Evolutionary conservation across 1,284 basidiomycete species (phyloP), one percentile per base, ranked within the genome.

Genomic region (Moesziomyces antarcticus): DNA sequence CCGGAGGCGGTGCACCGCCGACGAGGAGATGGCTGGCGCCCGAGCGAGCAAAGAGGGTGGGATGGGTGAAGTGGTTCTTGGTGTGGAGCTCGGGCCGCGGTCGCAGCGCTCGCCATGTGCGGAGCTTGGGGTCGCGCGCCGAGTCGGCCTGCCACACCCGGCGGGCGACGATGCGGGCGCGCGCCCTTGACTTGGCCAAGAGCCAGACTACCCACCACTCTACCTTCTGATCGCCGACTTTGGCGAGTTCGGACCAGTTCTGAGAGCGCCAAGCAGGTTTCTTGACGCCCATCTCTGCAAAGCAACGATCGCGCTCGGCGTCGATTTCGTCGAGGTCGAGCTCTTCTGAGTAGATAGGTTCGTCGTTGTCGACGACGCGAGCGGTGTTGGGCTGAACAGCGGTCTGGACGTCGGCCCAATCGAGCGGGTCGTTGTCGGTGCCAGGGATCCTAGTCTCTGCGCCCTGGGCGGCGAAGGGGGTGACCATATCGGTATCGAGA

Each of bases 61-160:
- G 75, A 30, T 77, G 75, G 0, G 61, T 73, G 30, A 77, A 77
- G 50, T 77, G 74, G 47, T 77, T 73, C 44, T 68, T 77, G 41
- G 71, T 66, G 41, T 68, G 52, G 30, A 66, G 58, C 51, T 67
- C 63, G 22, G 69, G 60, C 3, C 60, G 66, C 3, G 71, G 71
- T 13, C 62, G 63, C 21, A 76, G 48, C 1, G 61, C 56, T 21
- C 61, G 53, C 71, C 65, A 73, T 30, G 9, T 51, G 42, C 60
- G 50, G 9, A 65, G 58, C 41, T 55, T 56, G 24, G 57, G 48
- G 33, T 65, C 65, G 25, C 41, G 41, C 8, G 51, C 43, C n/a
- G 20, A 52, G 33, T 61, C 71, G 24, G 65, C 71, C 25, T 42
- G 53, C 60, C 61, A 73, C 40, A 73, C 46, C 3, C 71, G 65